phyloP scores from a whole-genome alignment of 129 eudicot species.

The Chrysanthemum seticuspe region DNA sequence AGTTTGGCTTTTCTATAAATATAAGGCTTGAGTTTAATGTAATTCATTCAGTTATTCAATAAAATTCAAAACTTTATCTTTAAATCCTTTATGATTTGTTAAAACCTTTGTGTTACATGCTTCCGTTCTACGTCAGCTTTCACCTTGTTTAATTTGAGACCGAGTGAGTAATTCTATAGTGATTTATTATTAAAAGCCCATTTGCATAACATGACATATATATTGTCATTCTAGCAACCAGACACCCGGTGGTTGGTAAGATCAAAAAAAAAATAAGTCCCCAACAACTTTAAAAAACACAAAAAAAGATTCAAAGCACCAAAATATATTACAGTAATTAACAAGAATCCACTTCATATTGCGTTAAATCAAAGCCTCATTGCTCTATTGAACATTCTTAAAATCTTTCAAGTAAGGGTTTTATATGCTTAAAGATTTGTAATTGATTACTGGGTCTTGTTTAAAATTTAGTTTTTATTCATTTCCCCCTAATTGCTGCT shows the following conservation, averaged over 20 bases:
- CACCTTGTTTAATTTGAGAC: too few relatives aligned
- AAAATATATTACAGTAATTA: neutral
- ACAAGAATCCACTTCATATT: neutral
- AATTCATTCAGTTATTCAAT: too few relatives aligned
- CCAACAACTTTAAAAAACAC: neutral
- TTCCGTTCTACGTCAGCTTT: too few relatives aligned
- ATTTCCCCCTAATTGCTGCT: neutral
- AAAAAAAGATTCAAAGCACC: neutral
- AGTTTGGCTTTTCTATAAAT: too few relatives aligned
- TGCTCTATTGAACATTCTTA: neutral
- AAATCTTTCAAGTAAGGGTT: slow-evolving; percentile 9
- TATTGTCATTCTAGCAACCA: neutral
- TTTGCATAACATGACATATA: too few relatives aligned
- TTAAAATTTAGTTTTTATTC: neutral
- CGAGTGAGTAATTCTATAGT: too few relatives aligned
- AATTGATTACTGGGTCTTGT: neutral
- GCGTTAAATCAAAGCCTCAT: slow-evolving; percentile 23
- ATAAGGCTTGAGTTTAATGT: too few relatives aligned
- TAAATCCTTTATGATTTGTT: too few relatives aligned
- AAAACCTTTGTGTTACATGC: too few relatives aligned
- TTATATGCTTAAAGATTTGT: neutral
- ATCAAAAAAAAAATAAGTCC: neutral
- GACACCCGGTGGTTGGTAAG: slow-evolving; percentile 19
- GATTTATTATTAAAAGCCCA: too few relatives aligned
- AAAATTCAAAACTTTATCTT: too few relatives aligned